phyloP scores from a whole-genome alignment of 1,284 basidiomycete species.

The Clitocybe nebularis region DNA sequence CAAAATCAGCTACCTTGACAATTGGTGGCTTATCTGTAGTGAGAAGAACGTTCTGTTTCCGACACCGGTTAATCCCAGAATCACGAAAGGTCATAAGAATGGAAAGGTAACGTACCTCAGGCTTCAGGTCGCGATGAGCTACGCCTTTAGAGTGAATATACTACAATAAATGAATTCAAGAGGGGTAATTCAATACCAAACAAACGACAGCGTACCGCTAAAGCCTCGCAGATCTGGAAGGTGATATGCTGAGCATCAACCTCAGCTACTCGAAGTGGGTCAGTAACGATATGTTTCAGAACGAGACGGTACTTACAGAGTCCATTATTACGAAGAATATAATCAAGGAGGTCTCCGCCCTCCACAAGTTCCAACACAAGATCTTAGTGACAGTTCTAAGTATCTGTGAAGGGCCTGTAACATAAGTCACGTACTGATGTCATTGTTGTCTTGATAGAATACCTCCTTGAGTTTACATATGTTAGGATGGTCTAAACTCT shows the following conservation, averaged over 20 bases:
- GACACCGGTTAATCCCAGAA: no score
- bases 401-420: conserved; percentile 1
- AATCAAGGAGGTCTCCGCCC: conserved; percentile 87
- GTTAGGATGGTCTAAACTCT: conserved; percentile 72
- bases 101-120: conserved; percentile 51
- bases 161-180: conserved; percentile 28
- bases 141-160: conserved; percentile 76
- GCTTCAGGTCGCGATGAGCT: conserved; percentile 90
- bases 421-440: conserved; percentile 53
- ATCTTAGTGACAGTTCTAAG: conserved; percentile 36
- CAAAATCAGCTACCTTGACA: conserved; percentile 90
- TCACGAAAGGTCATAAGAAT: conserved; percentile 7
- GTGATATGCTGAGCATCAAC: conserved; percentile 56
- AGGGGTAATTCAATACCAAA: conserved; percentile 10
- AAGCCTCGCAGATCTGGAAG: conserved; percentile 70
- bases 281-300: background rate
- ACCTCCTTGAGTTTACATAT: conserved; percentile 81
- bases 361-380: conserved; percentile 78
- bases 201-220: conserved; percentile 46
- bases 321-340: conserved; percentile 58
- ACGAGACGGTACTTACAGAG: conserved; percentile 46
- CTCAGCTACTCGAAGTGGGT: conserved; percentile 43
- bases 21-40: conserved; percentile 60
- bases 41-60: conserved; percentile 75
- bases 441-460: conserved; percentile 56